Evolutionary conservation across 2,329 filamentous ascomycete species (phyloP).

Genomic region (Phialophora chinensis): DNA sequence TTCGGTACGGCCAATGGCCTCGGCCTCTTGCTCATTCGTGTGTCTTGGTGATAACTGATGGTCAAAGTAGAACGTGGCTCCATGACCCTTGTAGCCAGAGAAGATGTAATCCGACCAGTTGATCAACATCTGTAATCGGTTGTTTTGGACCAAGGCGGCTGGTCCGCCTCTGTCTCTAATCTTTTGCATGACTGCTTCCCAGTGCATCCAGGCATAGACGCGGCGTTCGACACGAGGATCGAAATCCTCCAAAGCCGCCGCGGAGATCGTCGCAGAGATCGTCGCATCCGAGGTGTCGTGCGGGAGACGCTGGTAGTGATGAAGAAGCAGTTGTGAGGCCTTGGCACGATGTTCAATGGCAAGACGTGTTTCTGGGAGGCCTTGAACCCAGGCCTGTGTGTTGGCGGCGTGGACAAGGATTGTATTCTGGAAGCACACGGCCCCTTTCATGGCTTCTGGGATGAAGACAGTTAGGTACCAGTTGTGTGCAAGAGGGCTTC

Average conservation of each 20-base stretch:
- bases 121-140: constrained; percentile 47
- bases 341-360: constrained; percentile 45
- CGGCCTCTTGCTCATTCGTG: constrained; percentile 20
- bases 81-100: constrained; percentile 47
- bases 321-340: constrained; percentile 45
- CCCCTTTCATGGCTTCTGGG: constrained; percentile 50
- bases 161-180: constrained; percentile 48
- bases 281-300: constrained; percentile 47
- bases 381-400: constrained; percentile 47
- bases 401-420: constrained; percentile 49
- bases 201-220: constrained; percentile 49
- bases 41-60: constrained; percentile 35
- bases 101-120: constrained; percentile 53
- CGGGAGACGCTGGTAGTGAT: constrained; percentile 44
- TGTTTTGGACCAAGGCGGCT: constrained; percentile 46
- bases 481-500: constrained; percentile 46
- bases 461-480: constrained; percentile 50
- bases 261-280: constrained; percentile 49
- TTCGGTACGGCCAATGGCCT: constrained; percentile 42
- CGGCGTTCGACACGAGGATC: constrained; percentile 48
- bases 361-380: constrained; percentile 43
- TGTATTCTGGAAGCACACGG: constrained; percentile 48
- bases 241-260: constrained; percentile 49
- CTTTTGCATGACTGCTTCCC: constrained; percentile 49
- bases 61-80: constrained; percentile 47